Percentiles rank a stretch among this genome's conserved stretches.
Evolutionary conservation across 1,284 basidiomycete species (phyloP).

Genomic region (Pseudozyma sp.): DNA sequence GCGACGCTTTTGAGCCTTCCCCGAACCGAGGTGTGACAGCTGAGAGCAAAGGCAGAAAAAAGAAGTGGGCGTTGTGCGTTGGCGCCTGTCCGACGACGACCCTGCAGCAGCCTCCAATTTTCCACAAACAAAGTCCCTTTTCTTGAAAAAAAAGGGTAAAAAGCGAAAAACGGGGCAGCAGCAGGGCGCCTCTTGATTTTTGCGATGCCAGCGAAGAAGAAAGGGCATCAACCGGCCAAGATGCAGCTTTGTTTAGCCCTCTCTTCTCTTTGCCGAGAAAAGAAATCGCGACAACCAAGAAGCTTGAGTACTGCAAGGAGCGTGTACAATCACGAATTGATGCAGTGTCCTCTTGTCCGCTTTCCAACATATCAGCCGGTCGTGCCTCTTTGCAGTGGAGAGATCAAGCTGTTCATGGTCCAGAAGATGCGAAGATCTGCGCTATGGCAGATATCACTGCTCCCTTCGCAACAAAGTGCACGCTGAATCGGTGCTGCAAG

Average conservation of each 20-base stretch:
- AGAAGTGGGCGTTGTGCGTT: background rate
- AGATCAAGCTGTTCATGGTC: background rate
- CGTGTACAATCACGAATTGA: background rate
- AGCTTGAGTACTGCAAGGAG: slow-evolving; percentile 3
- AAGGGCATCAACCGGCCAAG: background rate
- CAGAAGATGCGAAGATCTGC: no score
- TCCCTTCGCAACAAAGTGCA: no score
- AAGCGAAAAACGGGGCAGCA: background rate
- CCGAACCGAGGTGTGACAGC: slow-evolving; percentile 3
- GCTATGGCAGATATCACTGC: no score
- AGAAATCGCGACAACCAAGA: slow-evolving; percentile 3
- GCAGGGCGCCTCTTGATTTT: background rate
- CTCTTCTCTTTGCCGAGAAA: background rate
- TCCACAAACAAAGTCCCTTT: slow-evolving; percentile 5
- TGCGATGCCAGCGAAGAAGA: background rate
- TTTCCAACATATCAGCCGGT: background rate
- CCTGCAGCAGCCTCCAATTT: slow-evolving; percentile 1
- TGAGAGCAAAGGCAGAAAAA: background rate
- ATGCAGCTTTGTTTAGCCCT: slow-evolving; percentile 1
- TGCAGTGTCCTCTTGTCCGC: background rate
- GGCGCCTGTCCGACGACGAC: slow-evolving; percentile 3
- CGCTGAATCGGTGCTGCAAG: no score
- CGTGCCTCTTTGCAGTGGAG: no score
- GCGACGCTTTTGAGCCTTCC: background rate
- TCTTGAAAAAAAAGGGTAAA: slow-evolving; percentile 2